These are phyloP conservation scores for Colletotrichum musae DNA, from an alignment of 2,329 filamentous ascomycete species.

Conservation along the genomic window DNA sequence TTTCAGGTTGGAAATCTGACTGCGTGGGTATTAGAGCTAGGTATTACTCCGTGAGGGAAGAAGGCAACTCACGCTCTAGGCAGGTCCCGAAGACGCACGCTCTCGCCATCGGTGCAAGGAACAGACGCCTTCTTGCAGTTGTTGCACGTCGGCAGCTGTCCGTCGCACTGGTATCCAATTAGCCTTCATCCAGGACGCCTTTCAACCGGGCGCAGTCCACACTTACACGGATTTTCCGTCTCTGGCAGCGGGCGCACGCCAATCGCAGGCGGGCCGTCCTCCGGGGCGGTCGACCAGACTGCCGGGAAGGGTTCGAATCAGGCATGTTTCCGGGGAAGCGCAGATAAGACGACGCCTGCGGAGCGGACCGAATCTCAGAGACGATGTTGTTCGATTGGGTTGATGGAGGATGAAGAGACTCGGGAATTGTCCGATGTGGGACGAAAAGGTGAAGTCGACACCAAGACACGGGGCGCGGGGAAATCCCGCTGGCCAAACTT, in stretches of 20 bases:
- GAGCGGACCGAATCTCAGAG: not conserved
- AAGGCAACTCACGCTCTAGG: constrained; percentile 55
- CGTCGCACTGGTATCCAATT: constrained; percentile 57
- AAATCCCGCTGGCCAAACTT: constrained; percentile 15
- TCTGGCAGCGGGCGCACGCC: constrained; percentile 55
- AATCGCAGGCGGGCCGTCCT: constrained; percentile 47
- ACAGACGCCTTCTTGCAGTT: constrained; percentile 59
- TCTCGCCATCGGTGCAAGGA: constrained; percentile 61
- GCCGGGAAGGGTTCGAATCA: constrained; percentile 22
- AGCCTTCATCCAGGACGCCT: constrained; percentile 1
- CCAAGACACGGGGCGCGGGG: constrained; percentile 1
- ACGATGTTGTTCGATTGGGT: constrained; percentile 13
- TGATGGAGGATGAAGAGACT: not conserved
- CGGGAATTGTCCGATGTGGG: constrained; percentile 34
- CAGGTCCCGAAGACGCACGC: constrained; percentile 54
- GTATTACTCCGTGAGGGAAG: not conserved
- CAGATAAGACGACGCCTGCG: not conserved
- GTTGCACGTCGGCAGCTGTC: constrained; percentile 57
- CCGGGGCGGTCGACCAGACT: constrained; percentile 42
- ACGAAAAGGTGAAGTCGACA: constrained; percentile 39
- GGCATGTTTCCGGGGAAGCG: constrained; percentile 18
- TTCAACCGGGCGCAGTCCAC: constrained; percentile 24
- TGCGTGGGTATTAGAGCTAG: not conserved
- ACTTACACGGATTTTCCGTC: constrained; percentile 63
- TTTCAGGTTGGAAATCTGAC: constrained; percentile 53